Percentiles rank a stretch among this genome's conserved stretches.
Evolutionary conservation across 441 rosid species (phyloP).

Genomic region (Pelargonium fulgidum): DNA sequence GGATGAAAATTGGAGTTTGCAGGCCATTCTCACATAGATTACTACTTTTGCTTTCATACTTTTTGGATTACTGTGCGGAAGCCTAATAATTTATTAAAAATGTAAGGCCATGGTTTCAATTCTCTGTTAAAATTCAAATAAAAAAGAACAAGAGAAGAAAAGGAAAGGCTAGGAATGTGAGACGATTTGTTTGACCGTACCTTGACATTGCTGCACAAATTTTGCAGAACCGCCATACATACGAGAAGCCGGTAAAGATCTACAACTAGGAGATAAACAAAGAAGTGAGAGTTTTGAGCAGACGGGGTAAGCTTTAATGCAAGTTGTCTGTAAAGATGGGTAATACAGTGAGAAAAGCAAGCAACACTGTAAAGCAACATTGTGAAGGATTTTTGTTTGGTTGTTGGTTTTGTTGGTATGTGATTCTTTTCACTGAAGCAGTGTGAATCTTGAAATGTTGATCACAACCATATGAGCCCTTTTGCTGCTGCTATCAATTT

Average conservation of each 20-base stretch:
- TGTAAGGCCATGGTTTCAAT: not conserved
- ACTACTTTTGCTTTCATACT: not conserved
- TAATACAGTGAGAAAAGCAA: not conserved
- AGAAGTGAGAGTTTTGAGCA: not conserved
- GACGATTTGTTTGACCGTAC: not conserved
- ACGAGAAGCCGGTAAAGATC: constrained; percentile 61
- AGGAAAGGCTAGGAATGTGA: not conserved
- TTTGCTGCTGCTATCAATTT: constrained; percentile 7
- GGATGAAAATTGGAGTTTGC: not conserved
- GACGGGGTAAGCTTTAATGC: constrained; percentile 2
- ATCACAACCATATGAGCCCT: not conserved
- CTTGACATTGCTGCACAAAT: not conserved
- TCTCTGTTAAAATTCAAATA: not conserved
- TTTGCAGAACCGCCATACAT: constrained; percentile 56
- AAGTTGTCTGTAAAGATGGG: constrained; percentile 8
- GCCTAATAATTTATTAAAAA: not conserved
- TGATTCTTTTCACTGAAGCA: not conserved
- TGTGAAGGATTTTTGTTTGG: not conserved
- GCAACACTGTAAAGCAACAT: not conserved
- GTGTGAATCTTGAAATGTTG: not conserved
- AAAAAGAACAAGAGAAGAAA: not conserved
- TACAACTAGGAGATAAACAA: constrained; percentile 31
- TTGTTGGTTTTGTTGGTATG: constrained; percentile 8
- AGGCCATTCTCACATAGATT: not conserved
- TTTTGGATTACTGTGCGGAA: not conserved